phyloP scores from a whole-genome alignment of 2,329 filamentous ascomycete species.

The Alternaria arborescens region DNA sequence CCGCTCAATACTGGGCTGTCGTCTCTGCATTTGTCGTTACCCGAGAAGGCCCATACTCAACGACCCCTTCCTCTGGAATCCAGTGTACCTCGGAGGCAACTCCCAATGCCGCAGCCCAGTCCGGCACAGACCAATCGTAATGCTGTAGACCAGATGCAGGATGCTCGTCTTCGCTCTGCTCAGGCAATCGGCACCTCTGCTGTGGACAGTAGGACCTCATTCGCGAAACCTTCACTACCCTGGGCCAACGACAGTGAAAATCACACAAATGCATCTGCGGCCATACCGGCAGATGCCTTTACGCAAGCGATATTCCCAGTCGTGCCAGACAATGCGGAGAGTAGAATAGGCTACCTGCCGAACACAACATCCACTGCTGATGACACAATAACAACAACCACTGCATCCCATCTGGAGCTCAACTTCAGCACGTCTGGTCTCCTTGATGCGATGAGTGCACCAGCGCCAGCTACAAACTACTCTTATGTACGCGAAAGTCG shows the following conservation, averaged over 20 bases:
- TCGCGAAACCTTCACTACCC: slow-evolving; percentile 31
- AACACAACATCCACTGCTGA: slow-evolving; percentile 16
- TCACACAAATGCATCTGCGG: slow-evolving; percentile 19
- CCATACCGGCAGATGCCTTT: slow-evolving; percentile 19
- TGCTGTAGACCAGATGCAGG: slow-evolving; percentile 43
- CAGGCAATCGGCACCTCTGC: slow-evolving; percentile 28
- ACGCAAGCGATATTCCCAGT: slow-evolving; percentile 3
- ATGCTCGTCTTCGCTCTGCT: slow-evolving; percentile 39
- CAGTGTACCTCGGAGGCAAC: slow-evolving; percentile 35
- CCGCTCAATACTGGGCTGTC: slow-evolving; percentile 40
- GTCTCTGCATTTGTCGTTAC: slow-evolving; percentile 39
- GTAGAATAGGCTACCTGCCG: slow-evolving; percentile 20
- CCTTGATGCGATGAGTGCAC: slow-evolving; percentile 31
- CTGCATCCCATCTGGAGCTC: slow-evolving; percentile 25
- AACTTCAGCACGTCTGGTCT: slow-evolving; percentile 38
- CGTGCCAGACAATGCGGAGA: slow-evolving; percentile 18
- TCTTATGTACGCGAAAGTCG: slow-evolving; percentile 34
- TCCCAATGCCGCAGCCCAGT: slow-evolving; percentile 46
- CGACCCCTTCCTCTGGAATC: slow-evolving; percentile 23
- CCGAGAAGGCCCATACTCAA: slow-evolving; percentile 33
- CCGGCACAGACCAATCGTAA: slow-evolving; percentile 36
- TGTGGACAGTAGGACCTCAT: slow-evolving; percentile 17
- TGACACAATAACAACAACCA: slow-evolving; percentile 12
- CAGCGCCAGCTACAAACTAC: slow-evolving; percentile 31
- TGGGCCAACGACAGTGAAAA: slow-evolving; percentile 29